Conservation (phyloP, 495 filamentous ascomycete species). For the Saxophila tyrrhenica region DNA sequence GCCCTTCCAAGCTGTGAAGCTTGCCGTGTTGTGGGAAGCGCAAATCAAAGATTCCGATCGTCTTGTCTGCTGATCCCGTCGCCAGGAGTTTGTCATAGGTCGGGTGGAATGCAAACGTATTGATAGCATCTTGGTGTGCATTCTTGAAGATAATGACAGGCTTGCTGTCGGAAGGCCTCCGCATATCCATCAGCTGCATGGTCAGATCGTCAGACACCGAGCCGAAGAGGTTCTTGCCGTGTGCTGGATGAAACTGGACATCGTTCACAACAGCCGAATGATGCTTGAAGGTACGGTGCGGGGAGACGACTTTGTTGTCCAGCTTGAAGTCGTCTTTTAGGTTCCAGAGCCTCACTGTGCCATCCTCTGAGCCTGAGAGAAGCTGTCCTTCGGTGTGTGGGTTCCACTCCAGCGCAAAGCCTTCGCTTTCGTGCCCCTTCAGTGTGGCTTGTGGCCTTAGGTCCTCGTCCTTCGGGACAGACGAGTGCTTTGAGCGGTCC, state of each 20-base stretch:
- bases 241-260: slow-evolving; percentile 74
- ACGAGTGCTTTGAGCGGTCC: slow-evolving; percentile 87
- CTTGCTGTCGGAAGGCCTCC: slow-evolving; percentile 45
- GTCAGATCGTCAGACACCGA: slow-evolving; percentile 93
- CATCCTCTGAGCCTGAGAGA: slow-evolving; percentile 80
- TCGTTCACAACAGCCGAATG: slow-evolving; percentile 91
- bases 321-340: slow-evolving; percentile 18
- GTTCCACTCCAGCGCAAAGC: slow-evolving; percentile 92
- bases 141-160: slow-evolving; percentile 49
- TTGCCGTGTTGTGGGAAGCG: slow-evolving; percentile 59
- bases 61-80: slow-evolving; percentile 88
- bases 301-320: slow-evolving; percentile 48
- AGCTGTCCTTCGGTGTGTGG: slow-evolving; percentile 72
- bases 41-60: slow-evolving; percentile 90
- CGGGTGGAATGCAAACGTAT: slow-evolving; percentile 87
- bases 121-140: slow-evolving; percentile 82
- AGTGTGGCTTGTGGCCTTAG: slow-evolving; percentile 76
- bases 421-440: slow-evolving; percentile 75
- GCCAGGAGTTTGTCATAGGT: slow-evolving; percentile 75
- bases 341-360: slow-evolving; percentile 83
- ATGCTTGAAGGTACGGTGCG: slow-evolving; percentile 67
- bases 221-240: slow-evolving; percentile 70
- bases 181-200: slow-evolving; percentile 79
- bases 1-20: slow-evolving; percentile 72
- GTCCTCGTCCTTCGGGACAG: slow-evolving; percentile 26